Percentiles rank a stretch among this genome's conserved stretches.
phyloP scores from a whole-genome alignment of 495 filamentous ascomycete species.

The Apodospora peruviana region DNA sequence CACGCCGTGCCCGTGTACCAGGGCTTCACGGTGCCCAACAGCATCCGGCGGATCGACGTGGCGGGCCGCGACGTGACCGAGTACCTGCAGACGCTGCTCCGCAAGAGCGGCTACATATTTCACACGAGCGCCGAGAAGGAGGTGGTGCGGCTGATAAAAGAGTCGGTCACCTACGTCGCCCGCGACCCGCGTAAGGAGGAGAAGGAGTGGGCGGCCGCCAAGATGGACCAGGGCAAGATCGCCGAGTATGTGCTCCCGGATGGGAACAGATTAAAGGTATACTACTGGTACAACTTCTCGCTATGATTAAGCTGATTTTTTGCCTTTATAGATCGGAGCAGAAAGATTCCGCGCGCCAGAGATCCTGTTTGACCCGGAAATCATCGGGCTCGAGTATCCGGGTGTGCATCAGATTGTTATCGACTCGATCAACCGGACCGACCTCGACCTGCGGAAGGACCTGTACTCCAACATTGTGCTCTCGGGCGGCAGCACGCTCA shows the following conservation, averaged over 20 bases:
- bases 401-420: constrained; percentile 97
- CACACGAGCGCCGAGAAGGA: constrained; percentile 99
- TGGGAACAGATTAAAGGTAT: constrained; percentile 86
- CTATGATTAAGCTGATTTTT: too few relatives aligned
- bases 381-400: constrained; percentile 95
- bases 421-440: constrained; percentile 93
- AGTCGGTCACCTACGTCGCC: constrained; percentile 88
- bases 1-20: constrained; percentile 98
- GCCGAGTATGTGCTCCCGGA: constrained; percentile 88
- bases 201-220: constrained; percentile 81
- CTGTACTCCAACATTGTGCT: constrained; percentile 96
- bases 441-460: constrained; percentile 90
- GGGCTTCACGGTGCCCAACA: constrained; percentile 93
- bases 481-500: constrained; percentile 87
- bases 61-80: constrained; percentile 98
- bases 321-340: constrained; percentile 73
- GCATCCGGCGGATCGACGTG: constrained; percentile 92
- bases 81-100: constrained; percentile 82
- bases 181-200: constrained; percentile 88
- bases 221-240: constrained; percentile 59
- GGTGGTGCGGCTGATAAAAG: constrained; percentile 93
- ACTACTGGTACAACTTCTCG: too few relatives aligned
- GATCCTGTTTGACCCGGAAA: constrained; percentile 95
- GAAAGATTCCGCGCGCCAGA: constrained; percentile 95
- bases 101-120: constrained; percentile 90